phyloP scores from a whole-genome alignment of 768 basidiomycete species.

The Boletus barrowsii region DNA sequence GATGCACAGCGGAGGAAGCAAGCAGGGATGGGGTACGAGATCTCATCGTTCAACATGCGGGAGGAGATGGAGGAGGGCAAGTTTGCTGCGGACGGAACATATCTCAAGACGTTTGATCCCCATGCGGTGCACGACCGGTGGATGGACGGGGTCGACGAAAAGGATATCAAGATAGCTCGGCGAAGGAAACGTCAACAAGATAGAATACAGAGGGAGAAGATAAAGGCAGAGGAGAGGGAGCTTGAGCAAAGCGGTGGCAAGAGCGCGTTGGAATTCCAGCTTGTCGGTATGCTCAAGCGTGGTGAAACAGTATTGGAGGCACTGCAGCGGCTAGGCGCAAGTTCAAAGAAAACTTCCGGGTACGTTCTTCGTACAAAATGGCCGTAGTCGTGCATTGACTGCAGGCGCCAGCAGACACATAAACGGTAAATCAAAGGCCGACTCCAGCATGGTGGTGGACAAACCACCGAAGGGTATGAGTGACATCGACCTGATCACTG shows the following conservation, averaged over 20 bases:
- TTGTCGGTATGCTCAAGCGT: slow-evolving; percentile 75
- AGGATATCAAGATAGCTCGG: slow-evolving; percentile 79
- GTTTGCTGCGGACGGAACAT: slow-evolving; percentile 90
- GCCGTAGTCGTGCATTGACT: background rate
- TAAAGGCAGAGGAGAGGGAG: slow-evolving; percentile 72
- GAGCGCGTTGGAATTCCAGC: slow-evolving; percentile 57
- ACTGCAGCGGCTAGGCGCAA: slow-evolving; percentile 74
- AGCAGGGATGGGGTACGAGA: slow-evolving; percentile 87
- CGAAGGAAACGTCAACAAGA: slow-evolving; percentile 74
- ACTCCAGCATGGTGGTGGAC: slow-evolving; percentile 50
- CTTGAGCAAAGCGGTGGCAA: slow-evolving; percentile 65
- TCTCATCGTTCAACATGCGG: slow-evolving; percentile 98
- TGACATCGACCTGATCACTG: slow-evolving; percentile 77
- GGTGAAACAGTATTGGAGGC: slow-evolving; percentile 92
- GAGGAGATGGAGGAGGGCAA: slow-evolving; percentile 98
- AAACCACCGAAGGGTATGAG: slow-evolving; percentile 38
- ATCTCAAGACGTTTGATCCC: slow-evolving; percentile 82
- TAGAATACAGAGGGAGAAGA: slow-evolving; percentile 63
- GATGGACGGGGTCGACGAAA: slow-evolving; percentile 89
- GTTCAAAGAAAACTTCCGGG: slow-evolving; percentile 49
- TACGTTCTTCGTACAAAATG: slow-evolving; percentile 5
- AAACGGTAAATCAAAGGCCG: slow-evolving; percentile 31
- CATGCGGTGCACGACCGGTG: slow-evolving; percentile 92
- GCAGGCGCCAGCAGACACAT: slow-evolving; percentile 25
- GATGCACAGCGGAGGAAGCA: slow-evolving; percentile 73